A percentile compares a stretch with the other conserved stretches of the same genome.
Evolutionary conservation across 176 grass and related monocot genomes (phyloP).

Genomic region (Zoysia japonica): DNA sequence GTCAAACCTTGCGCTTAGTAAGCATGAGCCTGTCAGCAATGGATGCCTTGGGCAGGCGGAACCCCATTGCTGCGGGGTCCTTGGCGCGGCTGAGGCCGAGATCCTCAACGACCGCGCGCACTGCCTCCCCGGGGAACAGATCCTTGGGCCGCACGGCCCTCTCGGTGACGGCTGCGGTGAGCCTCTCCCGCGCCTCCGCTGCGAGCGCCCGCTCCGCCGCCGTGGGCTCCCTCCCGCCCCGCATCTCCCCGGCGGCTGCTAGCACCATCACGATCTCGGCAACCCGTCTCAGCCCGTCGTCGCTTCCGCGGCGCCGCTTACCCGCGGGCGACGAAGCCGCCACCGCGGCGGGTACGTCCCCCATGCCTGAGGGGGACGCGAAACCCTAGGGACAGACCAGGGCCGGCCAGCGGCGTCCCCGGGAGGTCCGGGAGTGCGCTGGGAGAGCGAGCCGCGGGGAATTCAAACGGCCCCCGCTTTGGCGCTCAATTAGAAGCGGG

Average conservation of each 20-base stretch:
- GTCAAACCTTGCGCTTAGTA: conserved; percentile 88
- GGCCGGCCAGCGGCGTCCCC: conserved; percentile 30
- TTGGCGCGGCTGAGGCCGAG: conserved; percentile 78
- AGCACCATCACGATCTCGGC: conserved; percentile 97
- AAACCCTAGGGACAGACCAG: conserved; percentile 45
- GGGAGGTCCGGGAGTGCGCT: conserved; percentile 37
- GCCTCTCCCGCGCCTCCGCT: conserved; percentile 73
- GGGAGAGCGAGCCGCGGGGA: conserved; percentile 24
- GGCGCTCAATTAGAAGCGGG: conserved; percentile 67
- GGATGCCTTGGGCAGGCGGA: conserved; percentile 72
- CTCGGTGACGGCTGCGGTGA: conserved; percentile 54
- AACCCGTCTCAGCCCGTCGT: conserved; percentile 67
- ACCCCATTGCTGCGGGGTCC: conserved; percentile 68
- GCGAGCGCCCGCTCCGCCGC: conserved; percentile 77
- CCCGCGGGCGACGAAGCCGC: conserved; percentile 20
- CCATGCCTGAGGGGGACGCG: conserved; percentile 35
- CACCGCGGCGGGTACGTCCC: conserved; percentile 34
- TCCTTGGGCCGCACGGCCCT: conserved; percentile 71
- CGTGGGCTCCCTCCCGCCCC: conserved; percentile 75
- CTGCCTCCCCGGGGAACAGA: conserved; percentile 85
- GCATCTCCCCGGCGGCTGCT: conserved; percentile 69
- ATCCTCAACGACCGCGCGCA: conserved; percentile 86
- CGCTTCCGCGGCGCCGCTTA: conserved; percentile 49
- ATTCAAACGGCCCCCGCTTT: conserved; percentile 71
- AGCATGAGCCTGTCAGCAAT: conserved; percentile 86